phyloP scores from a whole-genome alignment of 306 rosid species.

The Cicer arietinum region DNA sequence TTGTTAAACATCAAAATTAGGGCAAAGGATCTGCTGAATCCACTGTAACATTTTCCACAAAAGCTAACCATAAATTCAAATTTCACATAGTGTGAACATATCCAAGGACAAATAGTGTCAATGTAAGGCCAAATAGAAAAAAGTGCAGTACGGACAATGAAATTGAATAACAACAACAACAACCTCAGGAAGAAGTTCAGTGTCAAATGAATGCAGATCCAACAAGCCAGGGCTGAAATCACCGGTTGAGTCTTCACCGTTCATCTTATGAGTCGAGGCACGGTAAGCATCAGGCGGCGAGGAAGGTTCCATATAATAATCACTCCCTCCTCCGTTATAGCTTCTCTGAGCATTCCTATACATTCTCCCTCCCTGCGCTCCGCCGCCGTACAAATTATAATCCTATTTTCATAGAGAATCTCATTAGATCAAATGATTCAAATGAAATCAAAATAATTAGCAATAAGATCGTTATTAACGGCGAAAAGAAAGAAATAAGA shows the following conservation, averaged over 20 bases:
- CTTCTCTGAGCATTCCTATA: slow-evolving; percentile 72
- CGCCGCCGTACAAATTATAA: slow-evolving; percentile 70
- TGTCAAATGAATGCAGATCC: slow-evolving; percentile 96
- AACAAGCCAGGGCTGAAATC: slow-evolving; percentile 95
- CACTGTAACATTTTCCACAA: background rate
- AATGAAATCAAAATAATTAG: slow-evolving; percentile 32
- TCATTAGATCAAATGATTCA: slow-evolving; percentile 13
- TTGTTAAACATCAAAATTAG: slow-evolving; percentile 4
- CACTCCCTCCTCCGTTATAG: slow-evolving; percentile 63
- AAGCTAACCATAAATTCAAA: slow-evolving; percentile 12
- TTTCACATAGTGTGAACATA: background rate
- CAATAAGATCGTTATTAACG: background rate
- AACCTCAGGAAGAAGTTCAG: slow-evolving; percentile 95
- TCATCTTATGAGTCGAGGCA: slow-evolving; percentile 56
- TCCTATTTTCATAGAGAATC: slow-evolving; percentile 63
- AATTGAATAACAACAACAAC: background rate
- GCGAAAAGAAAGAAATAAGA: background rate
- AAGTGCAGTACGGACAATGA: background rate
- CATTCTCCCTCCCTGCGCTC: slow-evolving; percentile 81
- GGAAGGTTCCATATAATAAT: slow-evolving; percentile 76
- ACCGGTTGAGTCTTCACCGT: slow-evolving; percentile 69
- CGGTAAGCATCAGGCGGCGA: slow-evolving; percentile 76
- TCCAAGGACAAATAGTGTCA: slow-evolving; percentile 5
- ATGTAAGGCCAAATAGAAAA: slow-evolving; percentile 13
- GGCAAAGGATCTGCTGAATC: slow-evolving; percentile 1